These are phyloP conservation scores for Penicillium sp. DNA, from an alignment of 2,329 filamentous ascomycete species.

Conservation along the genomic window DNA sequence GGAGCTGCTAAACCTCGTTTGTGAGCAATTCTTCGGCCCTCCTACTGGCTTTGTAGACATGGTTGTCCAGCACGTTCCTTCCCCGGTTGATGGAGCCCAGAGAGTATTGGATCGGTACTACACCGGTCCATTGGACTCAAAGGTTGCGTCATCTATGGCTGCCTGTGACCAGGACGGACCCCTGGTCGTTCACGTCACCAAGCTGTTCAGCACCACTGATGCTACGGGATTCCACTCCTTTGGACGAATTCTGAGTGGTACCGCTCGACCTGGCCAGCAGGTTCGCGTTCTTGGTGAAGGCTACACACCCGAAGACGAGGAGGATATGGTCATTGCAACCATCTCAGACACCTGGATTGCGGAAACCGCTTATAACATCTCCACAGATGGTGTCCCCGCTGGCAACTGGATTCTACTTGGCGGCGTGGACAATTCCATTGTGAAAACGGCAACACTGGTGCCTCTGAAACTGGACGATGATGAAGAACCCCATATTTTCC, in stretches of 20 bases:
- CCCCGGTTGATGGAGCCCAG: constrained; percentile 75
- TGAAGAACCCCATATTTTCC: constrained; percentile 94
- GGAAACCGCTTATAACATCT: constrained; percentile 89
- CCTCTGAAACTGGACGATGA: constrained; percentile 77
- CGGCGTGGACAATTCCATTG: constrained; percentile 95
- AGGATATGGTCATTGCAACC: constrained; percentile 89
- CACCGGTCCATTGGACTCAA: constrained; percentile 82
- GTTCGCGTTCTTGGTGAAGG: constrained; percentile 92
- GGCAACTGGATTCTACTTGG: constrained; percentile 91
- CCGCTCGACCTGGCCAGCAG: constrained; percentile 75
- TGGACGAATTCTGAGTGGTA: constrained; percentile 89
- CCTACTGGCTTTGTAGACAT: constrained; percentile 93
- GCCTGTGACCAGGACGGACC: constrained; percentile 86
- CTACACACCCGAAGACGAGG: constrained; percentile 94
- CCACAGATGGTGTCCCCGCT: constrained; percentile 86
- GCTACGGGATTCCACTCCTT: constrained; percentile 90
- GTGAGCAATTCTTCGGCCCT: constrained; percentile 91
- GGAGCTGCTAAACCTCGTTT: constrained; percentile 83
- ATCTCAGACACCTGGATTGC: constrained; percentile 86
- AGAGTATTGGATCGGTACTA: constrained; percentile 83
- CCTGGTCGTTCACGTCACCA: constrained; percentile 87
- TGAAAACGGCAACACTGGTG: constrained; percentile 93
- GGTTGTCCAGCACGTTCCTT: constrained; percentile 86
- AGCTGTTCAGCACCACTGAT: constrained; percentile 86
- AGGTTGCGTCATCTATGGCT: constrained; percentile 76